Evolutionary conservation across 1,139 yeast genomes (phyloP).

Genomic region (Blastobotrys buckinghamii): DNA sequence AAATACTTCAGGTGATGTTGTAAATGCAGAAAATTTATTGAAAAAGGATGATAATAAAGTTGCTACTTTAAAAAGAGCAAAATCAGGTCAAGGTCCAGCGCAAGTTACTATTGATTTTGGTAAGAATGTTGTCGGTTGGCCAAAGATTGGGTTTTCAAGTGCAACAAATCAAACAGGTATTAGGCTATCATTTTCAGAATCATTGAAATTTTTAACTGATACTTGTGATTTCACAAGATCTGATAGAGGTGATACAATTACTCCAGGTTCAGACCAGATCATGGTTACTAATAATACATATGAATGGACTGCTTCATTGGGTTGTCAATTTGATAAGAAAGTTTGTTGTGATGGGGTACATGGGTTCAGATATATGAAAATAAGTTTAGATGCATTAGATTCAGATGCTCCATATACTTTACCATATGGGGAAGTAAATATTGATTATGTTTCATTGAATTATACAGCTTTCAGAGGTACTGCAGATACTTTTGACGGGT

Average conservation of each 20-base stretch:
- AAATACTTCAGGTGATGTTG: not conserved
- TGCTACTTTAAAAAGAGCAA: too few species aligned
- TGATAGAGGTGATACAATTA: not conserved
- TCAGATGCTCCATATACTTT: not conserved
- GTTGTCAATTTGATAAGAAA: not conserved
- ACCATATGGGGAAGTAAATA: not conserved
- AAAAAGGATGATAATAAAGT: not conserved
- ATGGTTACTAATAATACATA: not conserved
- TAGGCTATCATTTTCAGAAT: not conserved
- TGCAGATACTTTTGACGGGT: not conserved
- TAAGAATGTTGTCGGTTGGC: not conserved
- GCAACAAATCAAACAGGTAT: not conserved
- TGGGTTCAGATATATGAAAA: not conserved
- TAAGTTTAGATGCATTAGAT: not conserved
- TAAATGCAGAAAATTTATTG: not conserved
- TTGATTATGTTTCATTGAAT: not conserved
- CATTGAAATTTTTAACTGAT: not conserved
- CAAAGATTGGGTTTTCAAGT: not conserved
- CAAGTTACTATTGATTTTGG: not conserved
- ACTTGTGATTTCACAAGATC: not conserved
- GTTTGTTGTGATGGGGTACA: slow-evolving; percentile 3
- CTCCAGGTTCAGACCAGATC: slow-evolving; percentile 1
- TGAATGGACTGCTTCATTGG: not conserved
- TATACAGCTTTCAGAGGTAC: not conserved
- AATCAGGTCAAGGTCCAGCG: not conserved